Conservation (phyloP, 148 eudicot species). For the Simmondsia chinensis region DNA sequence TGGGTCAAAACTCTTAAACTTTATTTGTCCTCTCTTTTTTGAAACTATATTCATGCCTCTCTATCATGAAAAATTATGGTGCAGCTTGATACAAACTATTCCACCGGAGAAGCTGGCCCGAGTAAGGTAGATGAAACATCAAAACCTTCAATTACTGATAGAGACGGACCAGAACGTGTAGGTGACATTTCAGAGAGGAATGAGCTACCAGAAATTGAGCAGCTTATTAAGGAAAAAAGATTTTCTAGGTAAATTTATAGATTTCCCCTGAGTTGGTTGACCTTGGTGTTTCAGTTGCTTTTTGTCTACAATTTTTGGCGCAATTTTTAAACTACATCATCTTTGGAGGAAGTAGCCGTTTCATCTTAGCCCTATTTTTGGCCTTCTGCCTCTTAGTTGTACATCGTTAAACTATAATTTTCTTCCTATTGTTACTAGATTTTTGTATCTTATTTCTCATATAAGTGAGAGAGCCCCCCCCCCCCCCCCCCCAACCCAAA, state of each 20-base stretch:
- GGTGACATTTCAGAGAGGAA: constrained; percentile 16
- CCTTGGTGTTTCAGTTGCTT: no score
- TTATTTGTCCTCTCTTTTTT: neutral
- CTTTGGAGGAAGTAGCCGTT: no score
- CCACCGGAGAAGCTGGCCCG: constrained; percentile 20
- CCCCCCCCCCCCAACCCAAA: no score
- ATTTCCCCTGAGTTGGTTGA: no score
- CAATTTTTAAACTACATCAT: no score
- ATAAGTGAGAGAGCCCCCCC: no score
- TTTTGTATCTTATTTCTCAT: no score
- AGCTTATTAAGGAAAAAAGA: constrained; percentile 52
- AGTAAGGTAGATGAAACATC: constrained; percentile 20
- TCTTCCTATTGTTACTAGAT: no score
- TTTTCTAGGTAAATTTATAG: constrained; percentile 52
- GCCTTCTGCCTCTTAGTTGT: no score
- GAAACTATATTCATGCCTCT: neutral
- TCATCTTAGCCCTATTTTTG: no score
- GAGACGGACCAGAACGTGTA: constrained; percentile 16
- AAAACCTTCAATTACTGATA: constrained; percentile 11
- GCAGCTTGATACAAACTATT: constrained; percentile 33
- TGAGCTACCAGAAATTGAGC: constrained; percentile 54
- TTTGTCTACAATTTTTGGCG: no score
- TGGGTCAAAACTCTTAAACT: neutral
- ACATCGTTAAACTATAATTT: no score
- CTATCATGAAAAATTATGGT: neutral